phyloP scores from a whole-genome alignment of 192 early-diverging fungal species.

The Lobosporangium transversale region DNA sequence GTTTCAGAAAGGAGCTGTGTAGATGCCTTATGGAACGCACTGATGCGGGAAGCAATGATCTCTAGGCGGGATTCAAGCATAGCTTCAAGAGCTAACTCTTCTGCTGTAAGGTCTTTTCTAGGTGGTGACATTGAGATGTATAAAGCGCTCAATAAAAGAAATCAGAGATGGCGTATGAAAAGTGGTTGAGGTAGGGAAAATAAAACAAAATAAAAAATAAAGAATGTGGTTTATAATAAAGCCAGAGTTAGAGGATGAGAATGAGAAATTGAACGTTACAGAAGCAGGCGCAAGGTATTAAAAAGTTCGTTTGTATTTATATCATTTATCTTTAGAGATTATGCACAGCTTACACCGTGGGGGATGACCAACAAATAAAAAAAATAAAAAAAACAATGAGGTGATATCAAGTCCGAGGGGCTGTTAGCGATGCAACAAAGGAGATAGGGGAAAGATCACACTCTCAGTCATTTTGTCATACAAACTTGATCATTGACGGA shows the following conservation, averaged over 20 bases:
- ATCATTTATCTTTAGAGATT: no score
- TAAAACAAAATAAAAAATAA: neutral
- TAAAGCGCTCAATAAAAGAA: no score
- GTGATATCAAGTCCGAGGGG: neutral
- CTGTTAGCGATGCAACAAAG: neutral
- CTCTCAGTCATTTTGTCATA: slow-evolving; percentile 11
- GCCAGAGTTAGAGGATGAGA: neutral
- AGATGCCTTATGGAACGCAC: slow-evolving; percentile 2
- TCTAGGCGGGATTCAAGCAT: slow-evolving; percentile 47
- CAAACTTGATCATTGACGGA: no score
- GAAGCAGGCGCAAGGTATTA: no score
- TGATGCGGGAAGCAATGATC: slow-evolving; percentile 20
- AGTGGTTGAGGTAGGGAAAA: no score
- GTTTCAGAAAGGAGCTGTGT: slow-evolving; percentile 22
- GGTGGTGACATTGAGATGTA: slow-evolving; percentile 15
- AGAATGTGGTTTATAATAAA: neutral
- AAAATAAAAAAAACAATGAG: neutral
- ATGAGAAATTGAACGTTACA: neutral
- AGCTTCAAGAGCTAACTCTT: slow-evolving; percentile 39
- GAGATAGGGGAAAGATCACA: neutral
- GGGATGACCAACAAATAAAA: no score
- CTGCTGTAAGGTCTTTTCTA: slow-evolving; percentile 38
- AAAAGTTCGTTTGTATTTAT: no score
- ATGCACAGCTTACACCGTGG: no score
- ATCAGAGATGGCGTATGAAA: no score